Evolutionary conservation across 805 yeast species (phyloP).

Genomic region (Starmera amethionina): DNA sequence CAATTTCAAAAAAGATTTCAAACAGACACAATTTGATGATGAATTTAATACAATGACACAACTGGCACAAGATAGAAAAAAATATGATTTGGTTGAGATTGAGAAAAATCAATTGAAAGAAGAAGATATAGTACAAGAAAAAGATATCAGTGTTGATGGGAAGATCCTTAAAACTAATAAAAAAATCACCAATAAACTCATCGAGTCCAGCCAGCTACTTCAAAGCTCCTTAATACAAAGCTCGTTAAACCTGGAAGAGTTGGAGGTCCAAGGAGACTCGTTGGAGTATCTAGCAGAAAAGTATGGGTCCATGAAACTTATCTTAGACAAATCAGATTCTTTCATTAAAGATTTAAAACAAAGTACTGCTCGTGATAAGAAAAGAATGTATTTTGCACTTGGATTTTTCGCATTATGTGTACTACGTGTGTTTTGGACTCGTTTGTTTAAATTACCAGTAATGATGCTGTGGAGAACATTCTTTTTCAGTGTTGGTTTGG

Average conservation of each 20-base stretch:
- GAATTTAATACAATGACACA: slow-evolving; percentile 1
- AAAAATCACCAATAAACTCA: slow-evolving; percentile 15
- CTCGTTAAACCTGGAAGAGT: slow-evolving; percentile 16
- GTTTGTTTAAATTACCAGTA: slow-evolving; percentile 14
- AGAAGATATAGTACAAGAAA: background rate
- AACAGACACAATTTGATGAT: slow-evolving; percentile 9
- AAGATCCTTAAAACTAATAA: slow-evolving; percentile 16
- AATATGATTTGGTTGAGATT: background rate
- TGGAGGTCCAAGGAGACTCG: slow-evolving; percentile 14
- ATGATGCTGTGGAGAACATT: slow-evolving; percentile 5
- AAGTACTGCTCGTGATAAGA: slow-evolving; percentile 14
- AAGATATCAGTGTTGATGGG: slow-evolving; percentile 8
- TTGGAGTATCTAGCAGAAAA: slow-evolving; percentile 9
- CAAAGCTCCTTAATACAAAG: slow-evolving; percentile 17
- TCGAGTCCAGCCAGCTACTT: slow-evolving; percentile 14
- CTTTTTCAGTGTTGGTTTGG: slow-evolving; percentile 6
- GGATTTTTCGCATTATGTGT: slow-evolving; percentile 13
- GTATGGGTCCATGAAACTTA: slow-evolving; percentile 10
- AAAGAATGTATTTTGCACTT: slow-evolving; percentile 13
- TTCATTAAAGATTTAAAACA: slow-evolving; percentile 17
- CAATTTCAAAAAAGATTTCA: slow-evolving; percentile 8
- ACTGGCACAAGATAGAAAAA: slow-evolving; percentile 1
- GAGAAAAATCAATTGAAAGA: background rate
- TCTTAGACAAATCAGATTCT: slow-evolving; percentile 14
- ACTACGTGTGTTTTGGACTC: slow-evolving; percentile 12